Conservation (phyloP, 169 alveolate genomes). For the Plasmodium sp. region DNA sequence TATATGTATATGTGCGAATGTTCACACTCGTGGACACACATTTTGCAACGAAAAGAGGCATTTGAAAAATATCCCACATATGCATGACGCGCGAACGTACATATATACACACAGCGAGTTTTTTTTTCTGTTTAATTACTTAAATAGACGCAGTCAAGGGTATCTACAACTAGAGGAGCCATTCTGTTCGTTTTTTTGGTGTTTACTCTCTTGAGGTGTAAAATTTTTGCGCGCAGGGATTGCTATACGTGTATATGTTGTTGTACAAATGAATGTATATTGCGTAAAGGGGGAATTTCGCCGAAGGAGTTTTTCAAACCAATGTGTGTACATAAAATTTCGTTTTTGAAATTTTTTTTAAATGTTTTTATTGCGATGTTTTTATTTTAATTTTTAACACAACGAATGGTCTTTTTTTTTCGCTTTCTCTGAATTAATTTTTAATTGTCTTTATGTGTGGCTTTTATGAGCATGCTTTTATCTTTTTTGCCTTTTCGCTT, state of each 20-base stretch:
- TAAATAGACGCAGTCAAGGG: constrained; percentile 27
- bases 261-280: constrained; percentile 3
- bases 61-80: not conserved
- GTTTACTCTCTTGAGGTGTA: not conserved
- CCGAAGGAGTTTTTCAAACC: not conserved
- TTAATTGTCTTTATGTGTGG: not conserved
- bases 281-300: not conserved
- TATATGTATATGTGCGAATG: not conserved
- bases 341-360: not conserved
- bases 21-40: not conserved
- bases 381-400: constrained; percentile 9
- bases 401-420: not conserved
- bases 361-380: not conserved
- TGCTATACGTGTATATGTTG: not conserved
- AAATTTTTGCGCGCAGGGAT: not conserved
- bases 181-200: not conserved
- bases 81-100: not conserved
- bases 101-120: not conserved
- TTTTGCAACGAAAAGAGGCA: not conserved
- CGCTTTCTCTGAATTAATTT: not conserved
- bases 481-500: not conserved
- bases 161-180: constrained; percentile 10
- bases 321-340: not conserved
- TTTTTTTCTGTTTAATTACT: constrained; percentile 22
- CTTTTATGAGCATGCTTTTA: not conserved